Evolutionary conservation across 495 filamentous ascomycete genomes (phyloP), one percentile per base, ranked within the genome.

Genomic region (Rhypophila decipiens): DNA sequence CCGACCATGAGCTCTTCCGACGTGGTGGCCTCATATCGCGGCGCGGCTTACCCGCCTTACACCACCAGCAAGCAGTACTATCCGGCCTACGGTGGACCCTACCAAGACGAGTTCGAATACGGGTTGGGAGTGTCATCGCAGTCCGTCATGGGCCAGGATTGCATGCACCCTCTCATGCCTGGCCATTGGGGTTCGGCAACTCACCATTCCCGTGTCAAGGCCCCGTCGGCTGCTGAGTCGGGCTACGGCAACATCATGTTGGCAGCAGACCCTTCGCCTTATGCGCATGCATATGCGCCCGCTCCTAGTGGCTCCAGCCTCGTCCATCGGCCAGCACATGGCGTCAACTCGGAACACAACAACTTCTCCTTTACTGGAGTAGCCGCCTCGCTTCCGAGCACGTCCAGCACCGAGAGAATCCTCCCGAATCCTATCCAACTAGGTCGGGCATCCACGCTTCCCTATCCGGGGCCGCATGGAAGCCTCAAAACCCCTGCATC

Each of bases 61-160:
- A 37, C 57, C 5, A 21, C 55, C 1, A 53, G 44, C 17, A 70
- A 61, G 50, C 29, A 49, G 1, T 67, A 65, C 46, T 65, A 72
- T 50, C 51, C 67, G 15, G 51, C 55, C 13, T 69, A 70, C 61
- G 51, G 51, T 35, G 35, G 46, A 7, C 47, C 61, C 0, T 70
- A 69, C 50, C 34, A 46, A 7, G 71, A 72, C 17, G 61, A 59
- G 5, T 63, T 70, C 17, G 70, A 72, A 22, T 76, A 74, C 44
- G 49, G 60, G 17, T 42, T 73, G 11, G 57, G 54, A 19, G 57
- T 60, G 21, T 17, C 61, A 2, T 41, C 56, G 2, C 68, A 68
- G 27, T 51, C 55, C 35, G 72, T 71, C 4, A 38, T 63, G 18
- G 41, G 4, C 3, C 36, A 39, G 1, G 39, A 56, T 10, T 37